Evolutionary conservation across 257 asterid species (phyloP), one percentile per base, ranked within the genome.

Genomic region (Solanum rostratum): DNA sequence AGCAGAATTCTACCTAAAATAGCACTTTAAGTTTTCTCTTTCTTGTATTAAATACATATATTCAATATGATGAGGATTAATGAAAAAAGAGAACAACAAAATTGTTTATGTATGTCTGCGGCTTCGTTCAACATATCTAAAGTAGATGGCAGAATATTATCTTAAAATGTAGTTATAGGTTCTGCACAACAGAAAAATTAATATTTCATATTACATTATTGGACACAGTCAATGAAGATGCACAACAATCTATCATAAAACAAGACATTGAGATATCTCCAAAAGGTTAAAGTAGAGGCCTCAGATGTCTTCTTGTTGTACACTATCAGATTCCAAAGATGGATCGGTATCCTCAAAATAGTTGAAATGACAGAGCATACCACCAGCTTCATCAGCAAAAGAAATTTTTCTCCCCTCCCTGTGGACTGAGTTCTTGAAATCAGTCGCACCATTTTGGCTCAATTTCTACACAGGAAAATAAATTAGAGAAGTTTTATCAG

Each of bases 301-400:
- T 78, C 65, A 50, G 22, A 16, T 16, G 18, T 78, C 84, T 62
- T 89, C 88, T 74, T 87, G 78, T 62, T 88, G 81, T 53, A 69
- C 79, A 37, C 43, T 82, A 70, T 68, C 80, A 79, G 92, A 60
- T 22, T 86, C 86, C 53, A 86, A 87, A 29, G 90, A 83, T 43
- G 85, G 86, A 84, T 27, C 59, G n/a, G 79, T 90, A 65, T 87
- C 85, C 65, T 88, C 89, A 60, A 92, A 92, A 83, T 84, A 88
- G 89, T 89, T 96, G 90, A 93, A 89, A 83, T 91, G 92, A 59
- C 98, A 94, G 37, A 96, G 97, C 86, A 84, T 82, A 84, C 94
- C 97, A 68, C 98, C 99, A 69, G 95, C 93, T 91, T 94, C 99
- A 85, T 96, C 99, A 3, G 99, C 98, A 89, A 96, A 94, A 80